Conservation (phyloP, 2,329 filamentous ascomycete species). For the Zelopaecilomyces penicillatus region DNA sequence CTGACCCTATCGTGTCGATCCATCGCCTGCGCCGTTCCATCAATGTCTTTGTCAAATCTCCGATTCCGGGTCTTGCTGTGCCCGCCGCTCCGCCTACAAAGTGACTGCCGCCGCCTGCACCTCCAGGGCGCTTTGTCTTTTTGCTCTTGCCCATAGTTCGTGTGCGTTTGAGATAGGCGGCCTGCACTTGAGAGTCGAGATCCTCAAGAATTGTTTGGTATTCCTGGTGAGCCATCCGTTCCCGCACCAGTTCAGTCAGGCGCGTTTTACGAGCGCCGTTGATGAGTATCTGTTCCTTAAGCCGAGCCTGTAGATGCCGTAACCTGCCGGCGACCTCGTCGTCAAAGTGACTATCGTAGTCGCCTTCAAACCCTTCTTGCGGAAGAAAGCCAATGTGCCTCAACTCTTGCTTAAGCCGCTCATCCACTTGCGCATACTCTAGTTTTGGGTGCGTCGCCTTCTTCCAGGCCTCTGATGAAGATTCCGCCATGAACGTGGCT, state of each 20-base stretch:
- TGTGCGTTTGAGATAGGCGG: slow-evolving; percentile 91
- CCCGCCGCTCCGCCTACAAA: slow-evolving; percentile 49
- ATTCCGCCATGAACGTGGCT: slow-evolving; percentile 73
- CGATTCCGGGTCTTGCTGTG: slow-evolving; percentile 70
- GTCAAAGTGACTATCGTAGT: slow-evolving; percentile 85
- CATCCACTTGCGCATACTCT: slow-evolving; percentile 80
- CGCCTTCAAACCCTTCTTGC: slow-evolving; percentile 53
- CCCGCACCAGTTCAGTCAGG: slow-evolving; percentile 77
- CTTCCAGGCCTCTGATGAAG: slow-evolving; percentile 68
- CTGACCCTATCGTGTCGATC: slow-evolving; percentile 83
- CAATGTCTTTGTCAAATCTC: slow-evolving; percentile 80
- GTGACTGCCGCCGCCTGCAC: slow-evolving; percentile 64
- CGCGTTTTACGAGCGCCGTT: slow-evolving; percentile 88
- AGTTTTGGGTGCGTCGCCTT: slow-evolving; percentile 66
- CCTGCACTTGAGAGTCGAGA: slow-evolving; percentile 87
- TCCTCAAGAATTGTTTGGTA: slow-evolving; percentile 96
- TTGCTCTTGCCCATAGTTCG: slow-evolving; percentile 90
- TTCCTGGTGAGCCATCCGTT: slow-evolving; percentile 92
- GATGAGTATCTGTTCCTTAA: slow-evolving; percentile 74
- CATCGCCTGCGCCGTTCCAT: slow-evolving; percentile 88
- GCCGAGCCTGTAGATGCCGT: slow-evolving; percentile 71
- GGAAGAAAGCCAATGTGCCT: slow-evolving; percentile 83
- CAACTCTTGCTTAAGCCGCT: slow-evolving; percentile 84
- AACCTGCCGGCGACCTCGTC: slow-evolving; percentile 89
- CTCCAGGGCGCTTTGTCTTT: slow-evolving; percentile 75